Evolutionary conservation across 1,284 basidiomycete species (phyloP), one percentile per base, ranked within the genome.

Genomic region (Malassezia japonica): DNA sequence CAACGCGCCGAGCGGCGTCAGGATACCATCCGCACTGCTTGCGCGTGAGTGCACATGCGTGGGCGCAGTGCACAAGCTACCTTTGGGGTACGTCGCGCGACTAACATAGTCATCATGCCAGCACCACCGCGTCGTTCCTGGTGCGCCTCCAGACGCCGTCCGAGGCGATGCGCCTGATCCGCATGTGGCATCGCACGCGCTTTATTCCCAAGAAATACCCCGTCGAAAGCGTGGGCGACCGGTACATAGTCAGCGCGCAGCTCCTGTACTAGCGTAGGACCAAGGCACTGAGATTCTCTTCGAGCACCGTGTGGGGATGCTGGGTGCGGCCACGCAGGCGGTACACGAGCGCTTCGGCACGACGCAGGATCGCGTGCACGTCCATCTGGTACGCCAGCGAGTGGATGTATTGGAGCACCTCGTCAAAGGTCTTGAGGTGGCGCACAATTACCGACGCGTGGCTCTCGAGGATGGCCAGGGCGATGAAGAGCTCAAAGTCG

Each of bases 401-500:
- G 38, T 65, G 62, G 18, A 64, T 53, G 43, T 60, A 65, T 50
- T 67, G 61, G 3, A 72, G 49, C 18, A 72, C 62, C 54, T 76
- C 75, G 59, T 75, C 75, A 47, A 75, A 78, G 78, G 95, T 87
- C 29, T 86, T 82, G 4, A 99, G 80, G 73, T 98, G 96, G 12
- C 91, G 81, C 37, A 96, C 76, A 47, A 98, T 85, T 69, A 94
- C 85, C 65, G 94, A 89, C 31, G 91, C 79, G 74, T 98, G 90
- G 4, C 85, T 86, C 73, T 96, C 88, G 10, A 99, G 78, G 28
- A 99, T 81, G 0, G 90, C 90, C 20, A 99, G 79, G 0, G 91
- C 91, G 18, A 96, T 79, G 65, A 98, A 98, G 3, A 98, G 80
- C 28, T 55, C 46, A 35, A 45, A 44, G 43, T 48, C 33, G 18